These are phyloP conservation scores for Fusarium kyushuense DNA, from an alignment of 2,329 filamentous ascomycete genomes.

Conservation along the genomic window DNA sequence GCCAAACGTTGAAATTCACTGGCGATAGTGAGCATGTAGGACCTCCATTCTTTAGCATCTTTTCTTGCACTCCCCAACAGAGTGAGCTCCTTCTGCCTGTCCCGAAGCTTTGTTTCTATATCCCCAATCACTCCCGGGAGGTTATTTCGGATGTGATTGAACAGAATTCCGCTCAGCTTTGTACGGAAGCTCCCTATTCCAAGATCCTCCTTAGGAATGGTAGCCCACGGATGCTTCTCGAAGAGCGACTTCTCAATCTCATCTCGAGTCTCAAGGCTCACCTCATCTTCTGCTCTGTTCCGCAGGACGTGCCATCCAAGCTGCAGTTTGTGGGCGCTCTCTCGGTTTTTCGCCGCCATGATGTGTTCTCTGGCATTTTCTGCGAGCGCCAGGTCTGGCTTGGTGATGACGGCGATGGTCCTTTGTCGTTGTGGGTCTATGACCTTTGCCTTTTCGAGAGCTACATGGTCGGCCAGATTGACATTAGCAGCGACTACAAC, in stretches of 20 bases:
- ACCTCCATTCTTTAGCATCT: constrained; percentile 45
- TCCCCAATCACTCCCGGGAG: constrained; percentile 31
- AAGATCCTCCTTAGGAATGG: constrained; percentile 17
- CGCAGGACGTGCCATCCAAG: constrained; percentile 67
- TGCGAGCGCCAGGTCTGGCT: constrained; percentile 60
- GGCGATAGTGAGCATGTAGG: constrained; percentile 54
- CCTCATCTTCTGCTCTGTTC: constrained; percentile 57
- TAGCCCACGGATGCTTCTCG: constrained; percentile 45
- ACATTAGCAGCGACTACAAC: constrained; percentile 64
- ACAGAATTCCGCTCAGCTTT: neutral
- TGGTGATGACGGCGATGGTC: constrained; percentile 69
- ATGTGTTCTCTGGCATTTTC: constrained; percentile 59
- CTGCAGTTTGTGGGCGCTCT: constrained; percentile 49
- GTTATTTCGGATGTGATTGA: neutral
- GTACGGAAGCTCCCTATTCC: neutral
- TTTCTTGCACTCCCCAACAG: constrained; percentile 15
- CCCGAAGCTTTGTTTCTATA: constrained; percentile 44
- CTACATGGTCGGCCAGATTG: constrained; percentile 64
- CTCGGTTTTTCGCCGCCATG: constrained; percentile 50
- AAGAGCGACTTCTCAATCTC: constrained; percentile 52
- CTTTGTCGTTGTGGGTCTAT: constrained; percentile 59
- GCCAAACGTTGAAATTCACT: constrained; percentile 52
- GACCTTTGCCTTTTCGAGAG: constrained; percentile 59
- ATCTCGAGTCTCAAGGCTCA: constrained; percentile 48
- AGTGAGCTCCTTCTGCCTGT: constrained; percentile 13